Percentiles rank a stretch among this genome's conserved stretches.
Conservation (phyloP, 2,329 filamentous ascomycete genomes). For the Xylaria sp. region DNA sequence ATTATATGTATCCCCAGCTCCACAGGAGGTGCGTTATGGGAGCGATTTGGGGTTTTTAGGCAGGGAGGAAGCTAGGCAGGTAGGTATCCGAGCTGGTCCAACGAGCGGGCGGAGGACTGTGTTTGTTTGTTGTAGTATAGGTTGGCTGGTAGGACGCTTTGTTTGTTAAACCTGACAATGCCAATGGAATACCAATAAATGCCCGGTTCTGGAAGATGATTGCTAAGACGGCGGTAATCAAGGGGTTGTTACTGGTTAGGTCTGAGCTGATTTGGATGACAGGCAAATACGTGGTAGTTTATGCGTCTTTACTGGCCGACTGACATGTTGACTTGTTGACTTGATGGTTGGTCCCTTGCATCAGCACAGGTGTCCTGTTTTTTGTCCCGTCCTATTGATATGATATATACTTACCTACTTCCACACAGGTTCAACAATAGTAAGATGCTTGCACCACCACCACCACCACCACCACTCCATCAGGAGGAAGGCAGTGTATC, state of each 20-base stretch:
- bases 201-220: not conserved
- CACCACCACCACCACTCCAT: not conserved
- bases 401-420: slow-evolving; percentile 5
- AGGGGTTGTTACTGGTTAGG: not conserved
- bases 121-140: not conserved
- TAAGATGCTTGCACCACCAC: not conserved
- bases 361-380: not conserved
- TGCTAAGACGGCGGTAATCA: not conserved
- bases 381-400: too few relatives aligned
- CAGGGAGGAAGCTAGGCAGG: not conserved
- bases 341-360: not conserved
- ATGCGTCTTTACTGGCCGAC: not conserved
- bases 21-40: not conserved
- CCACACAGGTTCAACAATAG: not conserved
- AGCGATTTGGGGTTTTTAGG: not conserved
- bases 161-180: not conserved
- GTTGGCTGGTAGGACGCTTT: slow-evolving; percentile 9
- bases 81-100: not conserved
- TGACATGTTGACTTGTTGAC: not conserved
- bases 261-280: not conserved
- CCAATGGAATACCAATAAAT: not conserved
- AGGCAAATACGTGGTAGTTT: not conserved
- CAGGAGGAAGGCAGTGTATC: not conserved
- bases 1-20: not conserved
- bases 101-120: not conserved